Conservation (phyloP, 768 basidiomycete genomes). For the Pisolithus albus region DNA sequence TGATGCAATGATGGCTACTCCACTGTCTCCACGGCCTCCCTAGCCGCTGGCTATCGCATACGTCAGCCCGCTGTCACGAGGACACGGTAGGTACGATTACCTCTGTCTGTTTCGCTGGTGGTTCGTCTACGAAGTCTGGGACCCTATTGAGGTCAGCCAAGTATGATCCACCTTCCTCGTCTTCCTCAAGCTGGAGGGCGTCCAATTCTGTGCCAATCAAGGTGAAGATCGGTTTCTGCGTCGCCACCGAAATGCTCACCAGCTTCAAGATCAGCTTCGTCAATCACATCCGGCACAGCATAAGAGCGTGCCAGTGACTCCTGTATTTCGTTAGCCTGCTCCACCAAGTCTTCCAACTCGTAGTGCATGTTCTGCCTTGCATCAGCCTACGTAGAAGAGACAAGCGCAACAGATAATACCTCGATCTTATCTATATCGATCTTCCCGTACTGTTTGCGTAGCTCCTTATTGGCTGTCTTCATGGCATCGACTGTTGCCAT, state of each 20-base stretch:
- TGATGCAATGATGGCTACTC: constrained; percentile 15
- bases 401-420: constrained; percentile 37
- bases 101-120: constrained; percentile 66
- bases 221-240: constrained; percentile 1
- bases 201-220: constrained; percentile 66
- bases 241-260: constrained; percentile 41
- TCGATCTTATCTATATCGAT: constrained; percentile 98
- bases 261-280: constrained; percentile 95
- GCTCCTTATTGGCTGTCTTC: constrained; percentile 92
- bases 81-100: constrained; percentile 29
- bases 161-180: constrained; percentile 88
- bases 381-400: not conserved
- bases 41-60: constrained; percentile 34
- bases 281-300: constrained; percentile 93
- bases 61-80: not conserved
- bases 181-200: constrained; percentile 84
- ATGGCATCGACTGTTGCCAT: constrained; percentile 99
- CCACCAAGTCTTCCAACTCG: constrained; percentile 96
- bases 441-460: constrained; percentile 95
- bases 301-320: constrained; percentile 91
- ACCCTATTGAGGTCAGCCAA: constrained; percentile 78
- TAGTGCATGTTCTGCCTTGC: constrained; percentile 79
- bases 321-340: constrained; percentile 97
- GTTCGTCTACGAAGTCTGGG: constrained; percentile 89
- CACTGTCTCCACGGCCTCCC: constrained; percentile 53